A percentile compares a stretch with the other conserved stretches of the same genome.
Conservation (phyloP, 2,329 filamentous ascomycete species). For the Dryadomyces quercus-mongolicae region DNA sequence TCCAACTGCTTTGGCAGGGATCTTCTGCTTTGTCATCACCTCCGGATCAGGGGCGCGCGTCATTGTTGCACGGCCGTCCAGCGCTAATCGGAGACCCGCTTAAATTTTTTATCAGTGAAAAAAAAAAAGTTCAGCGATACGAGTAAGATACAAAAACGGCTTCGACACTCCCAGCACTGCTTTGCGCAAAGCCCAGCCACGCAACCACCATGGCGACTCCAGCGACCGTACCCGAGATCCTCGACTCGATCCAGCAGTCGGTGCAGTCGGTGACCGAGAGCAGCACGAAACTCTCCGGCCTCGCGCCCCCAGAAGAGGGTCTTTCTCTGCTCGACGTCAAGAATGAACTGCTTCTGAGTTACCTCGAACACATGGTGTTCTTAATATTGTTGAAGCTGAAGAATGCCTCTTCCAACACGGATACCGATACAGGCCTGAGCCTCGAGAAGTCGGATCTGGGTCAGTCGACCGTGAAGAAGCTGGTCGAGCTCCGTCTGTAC, state of each 20-base stretch:
- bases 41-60: conserved; percentile 1
- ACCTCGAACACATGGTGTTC: conserved; percentile 88
- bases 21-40: not conserved
- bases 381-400: conserved; percentile 72
- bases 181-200: no score
- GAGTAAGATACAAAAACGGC: no score
- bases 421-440: conserved; percentile 11
- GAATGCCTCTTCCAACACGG: conserved; percentile 26
- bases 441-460: conserved; percentile 32
- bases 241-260: conserved; percentile 44
- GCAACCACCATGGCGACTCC: conserved; percentile 17
- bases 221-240: conserved; percentile 30
- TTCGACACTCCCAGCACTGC: no score
- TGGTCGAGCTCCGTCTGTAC: conserved; percentile 86
- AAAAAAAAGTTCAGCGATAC: conserved; percentile 7
- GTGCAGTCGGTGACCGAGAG: conserved; percentile 54
- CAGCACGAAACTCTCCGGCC: conserved; percentile 45
- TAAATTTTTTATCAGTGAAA: conserved; percentile 5
- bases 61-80: not conserved
- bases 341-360: conserved; percentile 93
- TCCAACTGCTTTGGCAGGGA: not conserved
- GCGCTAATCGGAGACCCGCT: not conserved
- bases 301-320: conserved; percentile 68
- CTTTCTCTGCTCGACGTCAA: conserved; percentile 93
- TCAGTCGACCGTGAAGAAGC: conserved; percentile 65